Base-by-base conservation (phyloP, 805 yeast species). In the Saturnispora gosingensis region DNA sequence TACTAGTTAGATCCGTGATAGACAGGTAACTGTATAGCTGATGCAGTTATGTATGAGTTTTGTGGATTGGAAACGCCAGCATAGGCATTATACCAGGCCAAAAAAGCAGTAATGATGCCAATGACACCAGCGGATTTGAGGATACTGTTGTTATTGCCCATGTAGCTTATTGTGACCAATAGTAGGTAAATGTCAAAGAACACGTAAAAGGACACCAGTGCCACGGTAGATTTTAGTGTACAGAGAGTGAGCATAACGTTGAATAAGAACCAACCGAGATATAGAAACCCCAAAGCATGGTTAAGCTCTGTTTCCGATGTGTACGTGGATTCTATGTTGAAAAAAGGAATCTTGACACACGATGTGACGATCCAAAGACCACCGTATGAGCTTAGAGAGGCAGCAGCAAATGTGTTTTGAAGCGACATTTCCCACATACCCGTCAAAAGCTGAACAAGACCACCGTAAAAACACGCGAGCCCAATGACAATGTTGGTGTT, bases 321-420 rank as follows among this genome's bases (percentile, higher is more conserved):
- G 35, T 67, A 67, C 54, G 80, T 77, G 6, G 77, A 76, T 1
- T 76, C 66, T 27, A 80, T 75, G 27, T 80, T 80, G 62, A 81
- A 82, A 61, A 77, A 75, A 46, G 81, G 82, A 45, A 77, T 73
- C 53, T 67, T 65, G 24, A 83, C 75, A 35, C 84, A 84, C 53
- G 83, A 89, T 72, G 79, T 83, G 24, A 82, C 71, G 70, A 82
- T 77, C 91, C 91, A 84, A 64, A 83, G 84, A 3, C 88, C 90
- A 52, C 86, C 91, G 58, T 73, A 78, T 4, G 81, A 76, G 6
- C 75, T 65, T 52, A 78, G 69, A 1, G 80, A 81, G 52, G 84
- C 75, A 58, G 83, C 86, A 66, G 87, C 88, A 69, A 82, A 84
- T 24, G 88, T 82, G 67, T 83, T 83, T 59, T 85, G 88, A 38